These are phyloP conservation scores for Penicillium sclerotigenum DNA, from an alignment of 2,329 filamentous ascomycete genomes.

Conservation along the genomic window DNA sequence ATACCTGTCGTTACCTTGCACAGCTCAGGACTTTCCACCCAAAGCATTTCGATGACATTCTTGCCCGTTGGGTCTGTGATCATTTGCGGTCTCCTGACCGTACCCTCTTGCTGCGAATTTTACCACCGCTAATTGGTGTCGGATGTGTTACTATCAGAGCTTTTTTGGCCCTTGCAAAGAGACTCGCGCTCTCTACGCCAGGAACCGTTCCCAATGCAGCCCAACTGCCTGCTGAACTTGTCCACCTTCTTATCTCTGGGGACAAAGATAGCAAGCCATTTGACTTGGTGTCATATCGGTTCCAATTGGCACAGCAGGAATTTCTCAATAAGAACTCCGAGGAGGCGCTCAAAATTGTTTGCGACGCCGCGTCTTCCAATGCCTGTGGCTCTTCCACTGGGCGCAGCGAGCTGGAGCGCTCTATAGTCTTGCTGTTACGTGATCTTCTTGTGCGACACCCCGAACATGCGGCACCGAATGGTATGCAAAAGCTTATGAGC, in stretches of 20 bases:
- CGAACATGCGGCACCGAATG: constrained; percentile 27
- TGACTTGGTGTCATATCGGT: constrained; percentile 43
- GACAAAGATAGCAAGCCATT: constrained; percentile 13
- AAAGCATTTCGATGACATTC: constrained; percentile 43
- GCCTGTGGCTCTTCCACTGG: constrained; percentile 1
- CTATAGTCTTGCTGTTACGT: constrained; percentile 31
- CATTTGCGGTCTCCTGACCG: constrained; percentile 37
- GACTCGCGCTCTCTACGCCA: constrained; percentile 28
- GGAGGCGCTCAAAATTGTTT: constrained; percentile 35
- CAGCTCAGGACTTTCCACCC: constrained; percentile 45
- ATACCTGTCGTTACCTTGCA: constrained; percentile 42
- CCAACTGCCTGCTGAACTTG: constrained; percentile 30
- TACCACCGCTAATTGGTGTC: constrained; percentile 44
- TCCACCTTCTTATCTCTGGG: constrained; percentile 32
- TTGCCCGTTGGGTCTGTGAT: constrained; percentile 43
- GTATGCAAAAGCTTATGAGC: constrained; percentile 29
- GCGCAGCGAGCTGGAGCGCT: constrained; percentile 19
- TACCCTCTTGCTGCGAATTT: constrained; percentile 31
- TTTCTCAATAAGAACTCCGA: constrained; percentile 36
- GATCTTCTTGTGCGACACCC: constrained; percentile 37
- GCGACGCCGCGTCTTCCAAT: constrained; percentile 28
- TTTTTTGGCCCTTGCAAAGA: constrained; percentile 38
- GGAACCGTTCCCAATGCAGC: constrained; percentile 26
- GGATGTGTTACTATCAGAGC: constrained; percentile 45
- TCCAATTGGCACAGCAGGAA: constrained; percentile 39